Evolutionary conservation across 768 basidiomycete genomes (phyloP), one percentile per base, ranked within the genome.

Genomic region (Antrodiella citrinella): DNA sequence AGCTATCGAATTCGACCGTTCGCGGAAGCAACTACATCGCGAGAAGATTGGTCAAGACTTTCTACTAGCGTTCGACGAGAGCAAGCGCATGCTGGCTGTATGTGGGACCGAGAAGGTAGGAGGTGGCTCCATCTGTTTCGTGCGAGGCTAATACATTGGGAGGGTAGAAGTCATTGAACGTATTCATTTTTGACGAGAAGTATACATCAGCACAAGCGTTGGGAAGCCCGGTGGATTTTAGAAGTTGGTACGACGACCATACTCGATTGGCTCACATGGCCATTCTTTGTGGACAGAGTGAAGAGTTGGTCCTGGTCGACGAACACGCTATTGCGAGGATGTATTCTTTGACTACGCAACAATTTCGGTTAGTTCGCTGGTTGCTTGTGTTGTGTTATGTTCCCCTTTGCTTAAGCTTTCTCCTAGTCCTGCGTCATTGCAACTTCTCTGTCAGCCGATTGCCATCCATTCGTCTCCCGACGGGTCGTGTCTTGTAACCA

Each of bases 291-390:
- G 76, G 76, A 4, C 9, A 25, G 4, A 70, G 58, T 25, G 80
- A 82, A 53, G 81, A 82, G 49, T 44, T 82, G 2, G 54, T 77
- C 0, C 57, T 82, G 0, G 63, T 80, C 3, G 80, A 82, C 51
- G 67, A 68, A 0, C 54, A 51, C 2, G 63, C 64, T 0, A 67
- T 68, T 13, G 75, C 68, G 1, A 64, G 80, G 15, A 67, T 82
- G n/a, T 81, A 72, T 53, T 82, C 81, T 0, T 54, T 80, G 43
- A 63, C 76, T 2, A 75, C 77, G 0, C 69, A 74, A 49, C 75
- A 78, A 44, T 80, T 78, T 50, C 62, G 80, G 80, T 81, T 30
- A 23, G 66, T 52, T 13, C 7, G 15, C 10, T 38, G 35, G n/a
- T n/a, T n/a, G n/a, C n/a, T n/a, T n/a, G n/a, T n/a, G n/a, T n/a